These are phyloP conservation scores for Podaxis pistillaris DNA, from an alignment of 768 basidiomycete species.

Conservation along the genomic window DNA sequence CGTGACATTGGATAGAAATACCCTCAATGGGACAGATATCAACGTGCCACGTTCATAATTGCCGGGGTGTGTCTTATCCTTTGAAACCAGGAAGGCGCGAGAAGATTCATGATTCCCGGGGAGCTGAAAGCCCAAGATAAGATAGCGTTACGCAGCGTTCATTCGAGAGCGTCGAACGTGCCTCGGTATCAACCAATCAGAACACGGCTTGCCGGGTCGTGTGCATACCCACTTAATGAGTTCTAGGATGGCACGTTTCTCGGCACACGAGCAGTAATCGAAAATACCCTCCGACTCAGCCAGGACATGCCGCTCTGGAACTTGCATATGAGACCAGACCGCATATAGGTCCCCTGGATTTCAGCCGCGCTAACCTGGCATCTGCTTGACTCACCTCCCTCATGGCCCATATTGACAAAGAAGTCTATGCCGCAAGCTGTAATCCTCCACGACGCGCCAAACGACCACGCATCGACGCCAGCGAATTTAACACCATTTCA, in stretches of 20 bases:
- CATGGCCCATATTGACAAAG: conserved; percentile 20
- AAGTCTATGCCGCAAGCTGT: conserved; percentile 32
- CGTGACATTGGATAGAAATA: neutral
- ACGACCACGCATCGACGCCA: conserved; percentile 18
- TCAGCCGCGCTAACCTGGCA: neutral
- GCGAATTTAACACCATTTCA: neutral
- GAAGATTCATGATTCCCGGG: neutral
- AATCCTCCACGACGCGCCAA: conserved; percentile 41
- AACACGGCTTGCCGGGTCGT: conserved; percentile 15
- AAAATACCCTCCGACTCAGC: conserved; percentile 10
- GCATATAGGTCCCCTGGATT: neutral
- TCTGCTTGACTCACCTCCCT: neutral
- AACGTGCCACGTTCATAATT: conserved; percentile 10
- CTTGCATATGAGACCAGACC: neutral
- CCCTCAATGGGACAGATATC: neutral
- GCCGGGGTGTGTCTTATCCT: neutral
- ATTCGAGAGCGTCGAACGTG: conserved; percentile 18
- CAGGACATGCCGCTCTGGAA: neutral
- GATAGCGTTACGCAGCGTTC: neutral
- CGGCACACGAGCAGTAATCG: conserved; percentile 22
- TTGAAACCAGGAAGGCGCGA: neutral
- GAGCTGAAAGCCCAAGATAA: neutral
- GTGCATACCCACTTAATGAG: conserved; percentile 13
- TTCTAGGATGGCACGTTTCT: conserved; percentile 22
- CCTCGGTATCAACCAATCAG: conserved; percentile 21